These are phyloP conservation scores for Fusarium temperatum DNA, from an alignment of 2,329 filamentous ascomycete genomes.

Conservation along the genomic window DNA sequence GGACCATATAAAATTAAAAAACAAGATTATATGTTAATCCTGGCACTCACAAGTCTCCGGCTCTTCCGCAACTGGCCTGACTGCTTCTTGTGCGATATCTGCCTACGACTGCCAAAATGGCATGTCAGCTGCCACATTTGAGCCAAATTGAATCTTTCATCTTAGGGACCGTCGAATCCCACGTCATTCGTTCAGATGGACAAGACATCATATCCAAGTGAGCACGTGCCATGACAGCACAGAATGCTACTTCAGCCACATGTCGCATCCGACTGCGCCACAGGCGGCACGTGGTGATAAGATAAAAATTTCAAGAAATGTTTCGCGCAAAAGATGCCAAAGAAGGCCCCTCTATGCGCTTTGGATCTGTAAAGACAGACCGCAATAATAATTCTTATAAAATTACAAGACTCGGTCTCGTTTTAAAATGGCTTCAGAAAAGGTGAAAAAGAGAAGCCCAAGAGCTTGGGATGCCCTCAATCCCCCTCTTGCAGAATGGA, in stretches of 20 bases:
- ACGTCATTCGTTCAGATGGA: constrained; percentile 20
- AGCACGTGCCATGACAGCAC: constrained; percentile 11
- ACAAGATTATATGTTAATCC: constrained; percentile 20
- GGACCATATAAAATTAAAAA: constrained; percentile 22
- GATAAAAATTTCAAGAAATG: constrained; percentile 45
- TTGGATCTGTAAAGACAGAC: constrained; percentile 6
- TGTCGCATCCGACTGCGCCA: neutral
- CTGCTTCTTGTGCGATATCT: constrained; percentile 12
- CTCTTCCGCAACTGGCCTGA: constrained; percentile 26
- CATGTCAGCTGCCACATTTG: constrained; percentile 9
- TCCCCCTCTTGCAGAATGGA: constrained; percentile 69
- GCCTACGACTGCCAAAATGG: neutral
- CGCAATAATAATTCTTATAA: neutral
- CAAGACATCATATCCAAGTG: neutral
- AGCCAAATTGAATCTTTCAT: neutral
- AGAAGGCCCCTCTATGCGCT: constrained; percentile 32
- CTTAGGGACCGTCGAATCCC: constrained; percentile 11
- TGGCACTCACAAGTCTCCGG: constrained; percentile 9
- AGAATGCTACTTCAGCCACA: constrained; percentile 9
- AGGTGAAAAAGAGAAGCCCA: constrained; percentile 55
- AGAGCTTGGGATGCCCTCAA: constrained; percentile 56
- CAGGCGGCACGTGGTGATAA: constrained; percentile 45
- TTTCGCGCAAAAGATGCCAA: constrained; percentile 35
- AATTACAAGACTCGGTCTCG: neutral
- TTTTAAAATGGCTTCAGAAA: constrained; percentile 46